A percentile compares a stretch with the other conserved stretches of the same genome.
phyloP scores from a whole-genome alignment of 495 filamentous ascomycete genomes.

The Podospora conica region DNA sequence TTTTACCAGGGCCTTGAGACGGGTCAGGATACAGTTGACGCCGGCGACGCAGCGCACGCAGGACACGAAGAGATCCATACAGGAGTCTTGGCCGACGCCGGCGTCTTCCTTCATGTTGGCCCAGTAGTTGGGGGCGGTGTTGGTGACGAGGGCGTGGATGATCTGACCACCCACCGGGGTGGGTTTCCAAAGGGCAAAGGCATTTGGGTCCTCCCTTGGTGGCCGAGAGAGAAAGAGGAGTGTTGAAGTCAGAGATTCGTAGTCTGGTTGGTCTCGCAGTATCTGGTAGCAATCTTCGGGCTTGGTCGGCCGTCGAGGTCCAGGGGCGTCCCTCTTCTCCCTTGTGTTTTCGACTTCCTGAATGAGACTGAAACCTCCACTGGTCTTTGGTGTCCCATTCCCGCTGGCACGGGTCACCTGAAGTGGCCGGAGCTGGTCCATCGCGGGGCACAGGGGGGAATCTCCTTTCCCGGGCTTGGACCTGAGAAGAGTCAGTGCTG shows the following conservation, averaged over 20 bases:
- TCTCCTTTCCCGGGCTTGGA: neutral
- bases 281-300: conserved; percentile 55
- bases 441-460: neutral
- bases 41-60: conserved; percentile 70
- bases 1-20: conserved; percentile 50
- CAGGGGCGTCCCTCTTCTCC: conserved; percentile 12
- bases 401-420: neutral
- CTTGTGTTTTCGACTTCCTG: conserved; percentile 14
- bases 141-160: conserved; percentile 59
- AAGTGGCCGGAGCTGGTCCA: neutral
- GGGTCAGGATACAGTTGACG: conserved; percentile 59
- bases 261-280: conserved; percentile 59
- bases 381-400: neutral
- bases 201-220: conserved; percentile 14
- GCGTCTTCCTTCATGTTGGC: conserved; percentile 45
- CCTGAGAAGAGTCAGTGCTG: neutral
- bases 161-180: conserved; percentile 62
- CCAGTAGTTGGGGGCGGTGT: conserved; percentile 76
- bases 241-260: conserved; percentile 46
- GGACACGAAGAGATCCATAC: conserved; percentile 46
- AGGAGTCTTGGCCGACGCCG: conserved; percentile 15
- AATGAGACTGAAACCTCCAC: neutral
- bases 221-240: conserved; percentile 49
- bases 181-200: conserved; percentile 57
- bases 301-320: conserved; percentile 24